Evolutionary conservation across 768 basidiomycete genomes (phyloP).

Genomic region (Termitomyces sp.): DNA sequence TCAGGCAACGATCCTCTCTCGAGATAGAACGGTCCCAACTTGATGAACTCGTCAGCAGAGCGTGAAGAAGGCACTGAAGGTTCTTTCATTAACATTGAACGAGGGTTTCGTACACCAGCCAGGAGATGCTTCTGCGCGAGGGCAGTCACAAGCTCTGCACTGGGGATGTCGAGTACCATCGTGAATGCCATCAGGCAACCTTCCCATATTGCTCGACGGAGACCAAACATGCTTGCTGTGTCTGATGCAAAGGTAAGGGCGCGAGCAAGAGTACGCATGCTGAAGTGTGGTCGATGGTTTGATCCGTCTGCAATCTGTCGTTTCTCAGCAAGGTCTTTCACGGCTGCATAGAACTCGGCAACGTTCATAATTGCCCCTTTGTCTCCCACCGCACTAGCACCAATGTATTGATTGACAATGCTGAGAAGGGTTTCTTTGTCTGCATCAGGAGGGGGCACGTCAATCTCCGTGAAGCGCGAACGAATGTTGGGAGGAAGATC

Average conservation of each 20-base stretch:
- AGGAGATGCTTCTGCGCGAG: conserved; percentile 79
- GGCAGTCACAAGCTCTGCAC: conserved; percentile 57
- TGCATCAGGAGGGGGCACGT: conserved; percentile 90
- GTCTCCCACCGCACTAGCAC: conserved; percentile 76
- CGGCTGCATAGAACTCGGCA: conserved; percentile 82
- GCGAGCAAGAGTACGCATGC: conserved; percentile 92
- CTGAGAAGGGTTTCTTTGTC: conserved; percentile 85
- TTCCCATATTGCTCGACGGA: conserved; percentile 90
- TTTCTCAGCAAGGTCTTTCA: conserved; percentile 69
- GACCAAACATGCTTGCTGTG: conserved; percentile 66
- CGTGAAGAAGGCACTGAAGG: conserved; percentile 48
- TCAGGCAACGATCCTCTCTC: conserved; percentile 67
- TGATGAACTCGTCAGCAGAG: conserved; percentile 55
- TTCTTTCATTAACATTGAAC: conserved; percentile 67
- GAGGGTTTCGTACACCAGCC: conserved; percentile 71
- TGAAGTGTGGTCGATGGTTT: conserved; percentile 91
- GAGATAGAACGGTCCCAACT: conserved; percentile 90
- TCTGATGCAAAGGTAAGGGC: conserved; percentile 89
- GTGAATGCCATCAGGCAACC: conserved; percentile 98
- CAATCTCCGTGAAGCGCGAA: conserved; percentile 90
- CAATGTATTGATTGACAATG: conserved; percentile 89
- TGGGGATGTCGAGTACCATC: conserved; percentile 80
- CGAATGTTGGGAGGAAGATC: conserved; percentile 91
- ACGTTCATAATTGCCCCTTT: conserved; percentile 85
- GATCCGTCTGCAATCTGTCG: conserved; percentile 89